Evolutionary conservation across 306 rosid genomes (phyloP).

Genomic region (Castanea crenata): DNA sequence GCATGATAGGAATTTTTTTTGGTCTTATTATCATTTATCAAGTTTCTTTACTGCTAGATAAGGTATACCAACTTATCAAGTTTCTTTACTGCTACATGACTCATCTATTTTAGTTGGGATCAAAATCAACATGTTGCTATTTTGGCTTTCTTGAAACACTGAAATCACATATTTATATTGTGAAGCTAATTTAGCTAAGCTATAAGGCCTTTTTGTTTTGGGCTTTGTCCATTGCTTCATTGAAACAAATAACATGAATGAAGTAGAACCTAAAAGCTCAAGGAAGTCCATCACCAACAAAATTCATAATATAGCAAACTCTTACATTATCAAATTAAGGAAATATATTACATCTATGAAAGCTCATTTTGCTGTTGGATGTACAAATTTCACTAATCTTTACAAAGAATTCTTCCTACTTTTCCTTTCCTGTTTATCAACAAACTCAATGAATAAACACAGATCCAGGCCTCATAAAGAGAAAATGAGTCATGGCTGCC

Average conservation of each 20-base stretch:
- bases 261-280: neutral
- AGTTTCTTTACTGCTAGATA: neutral
- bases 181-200: too few relatives aligned
- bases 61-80: neutral
- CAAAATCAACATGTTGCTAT: too few relatives aligned
- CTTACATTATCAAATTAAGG: neutral
- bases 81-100: too few relatives aligned
- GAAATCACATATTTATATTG: too few relatives aligned
- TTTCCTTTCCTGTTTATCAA: neutral
- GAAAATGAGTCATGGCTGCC: slow-evolving; percentile 93
- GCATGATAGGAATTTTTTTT: neutral
- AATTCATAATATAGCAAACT: neutral
- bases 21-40: neutral
- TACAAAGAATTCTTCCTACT: neutral
- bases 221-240: neutral
- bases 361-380: neutral
- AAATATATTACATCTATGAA: neutral
- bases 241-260: neutral
- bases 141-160: too few relatives aligned
- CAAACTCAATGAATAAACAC: slow-evolving; percentile 57
- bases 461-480: slow-evolving; percentile 69
- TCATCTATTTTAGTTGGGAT: too few relatives aligned
- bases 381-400: neutral
- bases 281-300: neutral
- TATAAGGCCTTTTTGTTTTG: too few relatives aligned